Conservation (phyloP, 768 basidiomycete genomes). For the Boletus insuetus region DNA sequence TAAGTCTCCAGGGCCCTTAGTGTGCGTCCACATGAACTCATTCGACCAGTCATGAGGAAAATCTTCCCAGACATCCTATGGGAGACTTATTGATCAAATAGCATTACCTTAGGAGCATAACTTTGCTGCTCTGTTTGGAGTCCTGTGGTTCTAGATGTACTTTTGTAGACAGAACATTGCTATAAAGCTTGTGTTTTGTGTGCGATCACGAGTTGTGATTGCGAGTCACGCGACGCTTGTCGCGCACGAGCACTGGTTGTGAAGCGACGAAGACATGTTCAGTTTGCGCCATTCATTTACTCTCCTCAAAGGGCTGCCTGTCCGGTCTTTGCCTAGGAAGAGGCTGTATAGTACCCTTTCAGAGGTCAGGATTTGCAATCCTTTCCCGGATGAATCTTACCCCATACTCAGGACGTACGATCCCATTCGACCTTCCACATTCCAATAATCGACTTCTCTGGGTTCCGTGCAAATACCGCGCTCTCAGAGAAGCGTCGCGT, state of each 20-base stretch:
- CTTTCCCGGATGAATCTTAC: constrained; percentile 1
- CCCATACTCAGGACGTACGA: constrained; percentile 29
- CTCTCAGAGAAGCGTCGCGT: constrained; percentile 54
- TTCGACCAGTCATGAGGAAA: constrained; percentile 65
- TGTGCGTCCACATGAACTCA: constrained; percentile 4
- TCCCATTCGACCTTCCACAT: constrained; percentile 52
- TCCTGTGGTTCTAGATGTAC: too few species aligned
- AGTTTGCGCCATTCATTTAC: constrained; percentile 13
- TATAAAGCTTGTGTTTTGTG: too few species aligned
- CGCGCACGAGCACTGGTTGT: too few species aligned
- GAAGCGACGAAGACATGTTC: constrained; percentile 4
- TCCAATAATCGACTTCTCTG: constrained; percentile 77
- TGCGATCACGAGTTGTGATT: too few species aligned
- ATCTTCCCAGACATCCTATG: constrained; percentile 71
- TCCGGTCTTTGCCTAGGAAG: constrained; percentile 4
- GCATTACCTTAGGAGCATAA: neutral
- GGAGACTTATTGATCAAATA: constrained; percentile 63
- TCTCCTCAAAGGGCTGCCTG: constrained; percentile 1
- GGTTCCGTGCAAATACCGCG: constrained; percentile 53
- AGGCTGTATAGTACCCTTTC: constrained; percentile 23
- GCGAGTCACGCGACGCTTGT: too few species aligned
- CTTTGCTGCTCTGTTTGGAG: neutral
- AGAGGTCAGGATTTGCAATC: constrained; percentile 14
- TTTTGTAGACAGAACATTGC: too few species aligned
- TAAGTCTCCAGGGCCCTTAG: constrained; percentile 34